Base-by-base conservation (phyloP, 2,329 filamentous ascomycete species). In the Hortaea sp. region DNA sequence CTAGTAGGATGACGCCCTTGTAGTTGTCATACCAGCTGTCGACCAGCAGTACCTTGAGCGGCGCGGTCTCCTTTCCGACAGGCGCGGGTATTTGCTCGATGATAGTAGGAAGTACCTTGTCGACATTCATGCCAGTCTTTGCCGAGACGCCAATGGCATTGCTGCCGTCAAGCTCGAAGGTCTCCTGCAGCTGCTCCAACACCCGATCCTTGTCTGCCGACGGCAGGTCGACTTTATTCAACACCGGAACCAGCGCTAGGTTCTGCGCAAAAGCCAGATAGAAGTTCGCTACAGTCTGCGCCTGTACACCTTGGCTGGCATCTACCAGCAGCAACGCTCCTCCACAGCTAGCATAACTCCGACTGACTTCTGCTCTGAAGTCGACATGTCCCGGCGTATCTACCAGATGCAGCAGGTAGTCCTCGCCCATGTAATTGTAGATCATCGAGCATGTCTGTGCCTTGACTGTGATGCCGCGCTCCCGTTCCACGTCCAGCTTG, bases 11-110 rank as follows among this genome's bases (percentile, higher is more conserved):
- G 32, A 98, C 92, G 9, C 92, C 92, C 54, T 88, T 85, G 66
- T 95, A 98, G 50, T 84, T 89, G 61, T 95, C 89, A 64, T 98
- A 98, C 92, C 92, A 98, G 20, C 89, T 95, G 67, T 98, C 92
- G 29, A 98, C 88, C 10, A 98, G 79, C 41, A 98, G 72, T 68
- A 97, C 77, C 49, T 86, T 82, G 47, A 95, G 67, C 1, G 88
- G 87, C 57, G 82, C 85, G 11, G 68, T 74, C 44, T 75, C 69
- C 56, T 92, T 81, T 4, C 92, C 92, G 0, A 77, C 67, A 0
- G 92, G 92, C 57, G 81, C 78, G 13, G 92, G 90, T 4, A 98
- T 84, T 49, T 83, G 75, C 55, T 94, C 84, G 35, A 98, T 81
- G 7, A 97, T 88, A 9, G 80, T 81, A 0, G 92, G 90, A 37